Evolutionary conservation across 306 rosid species (phyloP), one percentile per base, ranked within the genome.

Genomic region (Ammopiptanthus mongolicus): DNA sequence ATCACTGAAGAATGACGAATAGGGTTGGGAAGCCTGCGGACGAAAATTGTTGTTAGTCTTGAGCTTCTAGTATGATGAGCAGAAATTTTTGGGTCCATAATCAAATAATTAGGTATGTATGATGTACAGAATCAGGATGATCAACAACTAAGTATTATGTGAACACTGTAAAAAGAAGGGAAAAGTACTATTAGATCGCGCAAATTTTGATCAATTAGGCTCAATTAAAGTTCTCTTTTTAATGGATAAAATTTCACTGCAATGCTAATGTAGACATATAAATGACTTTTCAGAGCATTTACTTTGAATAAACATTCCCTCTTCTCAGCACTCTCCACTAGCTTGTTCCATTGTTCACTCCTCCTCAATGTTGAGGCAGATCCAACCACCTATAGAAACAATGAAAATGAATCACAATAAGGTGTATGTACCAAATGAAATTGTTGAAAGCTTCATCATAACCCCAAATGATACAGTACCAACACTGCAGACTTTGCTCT

Each of bases 401-500:
- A 66, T 5, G 68, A 76, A 80, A 34, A 57, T 36, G 69, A 31
- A 60, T 62, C 22, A 12, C 22, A 50, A 21, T n/a, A 37, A 77
- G 59, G 71, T 29, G 41, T 3, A n/a, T 25, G 66, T 17, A 55
- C 19, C 51, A 78, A 50, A 73, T 48, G 46, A 75, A 78, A 65
- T 17, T 60, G 14, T 31, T 63, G 71, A 69, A 74, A 37, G 50
- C 67, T 46, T 75, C 39, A 25, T 8, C 28, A 25, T 64, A 44
- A 71, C 58, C n/a, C 13, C 17, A 25, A 53, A 67, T 29, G 80
- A 84, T 53, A 59, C 69, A 69, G 44, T 88, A 94, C 98, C 97
- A 94, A 75, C 36, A 91, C 55, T 28, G 98, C 93, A 46, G 97
- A 88, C 85, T 93, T 94, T 79, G 97, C 98, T 85, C 98, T 87